phyloP scores from a whole-genome alignment of 768 basidiomycete species.

The Fibroporia radiculosa region DNA sequence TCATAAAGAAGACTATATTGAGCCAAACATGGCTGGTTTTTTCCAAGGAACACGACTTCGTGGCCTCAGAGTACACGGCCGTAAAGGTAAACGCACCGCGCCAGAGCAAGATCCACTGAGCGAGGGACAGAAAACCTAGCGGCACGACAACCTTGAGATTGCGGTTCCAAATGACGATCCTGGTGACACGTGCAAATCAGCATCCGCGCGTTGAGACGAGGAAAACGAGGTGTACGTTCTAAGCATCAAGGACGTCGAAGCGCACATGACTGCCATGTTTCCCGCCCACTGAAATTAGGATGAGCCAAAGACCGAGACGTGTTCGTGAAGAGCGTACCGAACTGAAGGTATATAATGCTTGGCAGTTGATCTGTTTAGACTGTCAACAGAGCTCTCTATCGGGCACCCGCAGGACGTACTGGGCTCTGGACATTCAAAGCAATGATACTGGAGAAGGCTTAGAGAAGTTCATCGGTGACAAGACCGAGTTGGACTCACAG shows the following conservation, averaged over 20 bases:
- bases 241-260: conserved; percentile 63
- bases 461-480: neutral
- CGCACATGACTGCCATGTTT: conserved; percentile 57
- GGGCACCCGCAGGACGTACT: conserved; percentile 28
- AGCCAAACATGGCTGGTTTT: conserved; percentile 49
- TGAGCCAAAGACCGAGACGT: neutral
- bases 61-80: conserved; percentile 41
- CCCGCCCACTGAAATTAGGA: conserved; percentile 41
- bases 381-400: neutral
- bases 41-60: conserved; percentile 39
- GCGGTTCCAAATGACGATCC: conserved; percentile 67
- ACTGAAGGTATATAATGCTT: conserved; percentile 65
- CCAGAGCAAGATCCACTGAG: conserved; percentile 60
- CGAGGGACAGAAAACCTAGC: conserved; percentile 47
- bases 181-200: conserved; percentile 23
- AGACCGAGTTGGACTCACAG: conserved; percentile 34
- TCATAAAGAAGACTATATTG: conserved; percentile 63
- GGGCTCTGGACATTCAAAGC: conserved; percentile 43
- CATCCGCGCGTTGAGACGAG: conserved; percentile 1
- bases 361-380: conserved; percentile 45
- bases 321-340: conserved; percentile 35
- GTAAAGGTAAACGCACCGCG: conserved; percentile 64
- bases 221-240: conserved; percentile 45
- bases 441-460: conserved; percentile 37
- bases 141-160: conserved; percentile 39